Evolutionary conservation across 2,329 filamentous ascomycete genomes (phyloP).

Genomic region (Ambrosiella cleistominuta): DNA sequence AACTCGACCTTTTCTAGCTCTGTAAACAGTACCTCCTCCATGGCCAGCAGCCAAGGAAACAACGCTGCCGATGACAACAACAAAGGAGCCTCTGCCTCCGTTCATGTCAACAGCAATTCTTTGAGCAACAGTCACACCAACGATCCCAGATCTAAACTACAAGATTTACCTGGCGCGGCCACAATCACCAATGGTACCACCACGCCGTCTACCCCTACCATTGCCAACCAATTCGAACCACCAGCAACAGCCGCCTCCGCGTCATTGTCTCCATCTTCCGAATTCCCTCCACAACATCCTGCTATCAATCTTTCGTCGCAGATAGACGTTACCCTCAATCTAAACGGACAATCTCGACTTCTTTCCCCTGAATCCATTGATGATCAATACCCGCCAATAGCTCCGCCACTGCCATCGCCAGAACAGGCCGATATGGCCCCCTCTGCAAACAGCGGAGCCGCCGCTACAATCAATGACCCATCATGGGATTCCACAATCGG

Average conservation of each 20-base stretch:
- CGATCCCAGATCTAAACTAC: not conserved
- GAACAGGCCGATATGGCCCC: slow-evolving; percentile 14
- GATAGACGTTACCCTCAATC: not conserved
- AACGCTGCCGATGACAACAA: slow-evolving; percentile 17
- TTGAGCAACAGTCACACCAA: not conserved
- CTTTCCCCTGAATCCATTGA: slow-evolving; percentile 9
- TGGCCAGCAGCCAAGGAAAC: slow-evolving; percentile 20
- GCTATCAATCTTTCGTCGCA: not conserved
- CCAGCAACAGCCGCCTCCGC: not conserved
- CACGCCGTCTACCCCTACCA: not conserved
- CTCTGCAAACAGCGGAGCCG: not conserved
- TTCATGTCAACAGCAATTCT: not conserved
- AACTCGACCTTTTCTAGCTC: slow-evolving; percentile 39
- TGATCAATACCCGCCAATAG: slow-evolving; percentile 2
- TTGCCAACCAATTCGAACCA: not conserved
- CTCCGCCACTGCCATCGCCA: slow-evolving; percentile 14
- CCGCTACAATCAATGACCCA: slow-evolving; percentile 19
- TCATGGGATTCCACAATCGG: slow-evolving; percentile 50
- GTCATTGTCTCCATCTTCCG: not conserved
- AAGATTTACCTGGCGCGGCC: slow-evolving; percentile 3
- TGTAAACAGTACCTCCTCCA: slow-evolving; percentile 34
- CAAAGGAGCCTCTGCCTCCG: not conserved
- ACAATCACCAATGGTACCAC: slow-evolving; percentile 2
- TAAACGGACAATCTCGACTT: not conserved
- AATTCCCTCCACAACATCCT: not conserved